Evolutionary conservation across 2,329 filamentous ascomycete genomes (phyloP).

Genomic region (Tolypocladium paradoxum): DNA sequence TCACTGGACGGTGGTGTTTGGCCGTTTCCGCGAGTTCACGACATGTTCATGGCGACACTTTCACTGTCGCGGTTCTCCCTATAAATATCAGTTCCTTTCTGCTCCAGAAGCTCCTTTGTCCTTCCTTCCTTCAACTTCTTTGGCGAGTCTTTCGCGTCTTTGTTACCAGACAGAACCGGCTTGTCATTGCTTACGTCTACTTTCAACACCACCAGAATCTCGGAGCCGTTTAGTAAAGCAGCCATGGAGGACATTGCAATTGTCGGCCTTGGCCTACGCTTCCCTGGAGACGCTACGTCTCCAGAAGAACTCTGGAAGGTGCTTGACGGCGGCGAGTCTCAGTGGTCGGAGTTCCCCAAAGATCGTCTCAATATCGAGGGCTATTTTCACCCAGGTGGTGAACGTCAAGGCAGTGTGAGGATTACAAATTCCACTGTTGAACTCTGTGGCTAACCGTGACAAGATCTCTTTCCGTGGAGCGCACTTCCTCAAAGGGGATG

Average conservation of each 20-base stretch:
- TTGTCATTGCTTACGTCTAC: not conserved
- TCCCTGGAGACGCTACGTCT: slow-evolving; percentile 36
- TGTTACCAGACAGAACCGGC: not conserved
- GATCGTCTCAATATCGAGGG: slow-evolving; percentile 39
- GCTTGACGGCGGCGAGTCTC: slow-evolving; percentile 29
- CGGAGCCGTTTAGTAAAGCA: not conserved
- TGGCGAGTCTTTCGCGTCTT: too few relatives aligned
- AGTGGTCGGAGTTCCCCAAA: slow-evolving; percentile 37
- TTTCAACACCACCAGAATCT: not conserved
- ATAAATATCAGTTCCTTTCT: not conserved
- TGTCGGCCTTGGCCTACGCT: slow-evolving; percentile 39
- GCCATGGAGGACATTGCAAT: slow-evolving; percentile 37
- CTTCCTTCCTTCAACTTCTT: not conserved
- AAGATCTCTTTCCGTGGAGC: slow-evolving; percentile 37
- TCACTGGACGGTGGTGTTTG: not conserved
- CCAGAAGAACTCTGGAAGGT: slow-evolving; percentile 39
- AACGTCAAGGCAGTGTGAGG: slow-evolving; percentile 36
- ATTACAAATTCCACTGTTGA: too few relatives aligned
- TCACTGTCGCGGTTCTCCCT: not conserved
- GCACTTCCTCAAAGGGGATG: slow-evolving; percentile 37
- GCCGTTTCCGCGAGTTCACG: not conserved
- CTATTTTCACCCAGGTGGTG: slow-evolving; percentile 42
- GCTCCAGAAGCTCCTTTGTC: too few relatives aligned
- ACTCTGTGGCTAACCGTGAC: not conserved
- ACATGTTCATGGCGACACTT: not conserved